Base-by-base conservation (phyloP, 768 basidiomycete species). In the Kwoniella bestiolae region DNA sequence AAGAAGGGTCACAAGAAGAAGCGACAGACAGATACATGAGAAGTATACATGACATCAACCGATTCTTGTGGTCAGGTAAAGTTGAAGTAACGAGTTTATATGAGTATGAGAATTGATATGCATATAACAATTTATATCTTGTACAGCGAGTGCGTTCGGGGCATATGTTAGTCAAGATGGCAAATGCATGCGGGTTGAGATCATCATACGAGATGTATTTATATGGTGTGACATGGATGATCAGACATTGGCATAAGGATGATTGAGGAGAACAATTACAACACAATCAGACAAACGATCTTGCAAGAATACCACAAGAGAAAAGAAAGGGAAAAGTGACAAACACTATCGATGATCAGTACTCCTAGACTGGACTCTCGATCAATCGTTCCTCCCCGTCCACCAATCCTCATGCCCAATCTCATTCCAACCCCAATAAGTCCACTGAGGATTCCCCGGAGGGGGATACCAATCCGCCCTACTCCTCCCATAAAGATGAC, bases 321-420 rank as follows among this genome's bases (percentile, higher is more conserved):
- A n/a, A n/a, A n/a, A n/a, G n/a, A n/a, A n/a, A n/a, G n/a, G n/a
- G n/a, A n/a, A n/a, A n/a, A n/a, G n/a, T n/a, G n/a, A n/a, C n/a
- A n/a, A n/a, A n/a, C n/a, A n/a, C n/a, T n/a, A n/a, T n/a, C n/a
- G n/a, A n/a, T n/a, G n/a, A n/a, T n/a, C n/a, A n/a, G n/a, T n/a
- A n/a, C n/a, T n/a, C n/a, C n/a, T n/a, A n/a, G n/a, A n/a, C n/a
- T n/a, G n/a, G n/a, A n/a, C n/a, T n/a, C n/a, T n/a, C 18, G 12
- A 18, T 46, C 32, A 59, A 28, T 50, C 46, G 26, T 50, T 60
- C 26, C 58, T 60, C 26, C 50, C 50, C 49, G 35, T 41, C 60
- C 60, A 61, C 60, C 60, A 61, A 21, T 61, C 50, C 21, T 61
- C 60, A 35, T 28, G 35, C 3, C 49, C 49, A 44, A 61, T 61